Conservation (phyloP, 768 basidiomycete species). For the Suillus plorans region DNA sequence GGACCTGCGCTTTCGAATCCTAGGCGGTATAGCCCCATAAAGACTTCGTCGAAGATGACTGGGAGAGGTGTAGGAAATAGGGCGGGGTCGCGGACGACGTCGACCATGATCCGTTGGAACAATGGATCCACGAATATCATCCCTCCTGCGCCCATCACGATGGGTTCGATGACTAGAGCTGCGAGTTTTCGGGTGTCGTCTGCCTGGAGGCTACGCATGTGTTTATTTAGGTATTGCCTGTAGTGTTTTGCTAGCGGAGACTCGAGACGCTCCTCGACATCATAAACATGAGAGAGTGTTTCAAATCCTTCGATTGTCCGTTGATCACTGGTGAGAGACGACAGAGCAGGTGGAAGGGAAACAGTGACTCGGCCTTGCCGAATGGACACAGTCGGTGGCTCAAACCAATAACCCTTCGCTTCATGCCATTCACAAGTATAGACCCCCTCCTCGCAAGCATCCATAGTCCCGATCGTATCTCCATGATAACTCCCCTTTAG, state of each 20-base stretch:
- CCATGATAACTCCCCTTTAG: slow-evolving; percentile 95
- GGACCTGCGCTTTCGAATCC: slow-evolving; percentile 66
- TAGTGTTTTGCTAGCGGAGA: slow-evolving; percentile 67
- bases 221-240: slow-evolving; percentile 49
- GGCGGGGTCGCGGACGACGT: slow-evolving; percentile 62
- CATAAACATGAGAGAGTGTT: slow-evolving; percentile 64
- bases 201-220: slow-evolving; percentile 40
- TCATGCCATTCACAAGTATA: slow-evolving; percentile 97
- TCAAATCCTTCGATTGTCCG: slow-evolving; percentile 21
- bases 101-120: slow-evolving; percentile 86
- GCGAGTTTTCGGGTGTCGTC: slow-evolving; percentile 52
- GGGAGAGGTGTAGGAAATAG: slow-evolving; percentile 59
- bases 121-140: slow-evolving; percentile 98
- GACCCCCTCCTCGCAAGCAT: slow-evolving; percentile 88
- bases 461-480: slow-evolving; percentile 97
- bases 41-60: slow-evolving; percentile 95
- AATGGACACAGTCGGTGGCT: slow-evolving; percentile 78
- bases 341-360: slow-evolving; percentile 51
- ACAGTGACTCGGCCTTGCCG: slow-evolving; percentile 57
- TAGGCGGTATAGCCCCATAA: slow-evolving; percentile 87
- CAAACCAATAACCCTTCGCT: slow-evolving; percentile 91
- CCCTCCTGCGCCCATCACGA: slow-evolving; percentile 93
- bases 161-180: slow-evolving; percentile 86
- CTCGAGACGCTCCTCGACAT: slow-evolving; percentile 59
- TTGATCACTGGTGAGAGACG: slow-evolving; percentile 21